Conservation (phyloP, 2,329 filamentous ascomycete species). For the Talaromyces pinophilus region DNA sequence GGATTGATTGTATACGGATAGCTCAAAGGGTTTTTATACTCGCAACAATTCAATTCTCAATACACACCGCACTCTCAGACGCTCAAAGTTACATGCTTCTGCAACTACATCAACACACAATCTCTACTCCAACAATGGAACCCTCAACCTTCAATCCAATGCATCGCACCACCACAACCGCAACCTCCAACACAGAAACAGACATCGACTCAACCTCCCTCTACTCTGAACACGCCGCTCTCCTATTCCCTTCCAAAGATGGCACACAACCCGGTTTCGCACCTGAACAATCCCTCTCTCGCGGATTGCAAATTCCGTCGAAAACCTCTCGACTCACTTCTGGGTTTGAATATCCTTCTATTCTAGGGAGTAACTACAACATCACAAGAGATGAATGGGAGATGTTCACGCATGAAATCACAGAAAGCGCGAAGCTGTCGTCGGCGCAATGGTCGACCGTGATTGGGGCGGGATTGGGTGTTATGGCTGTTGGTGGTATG, state of each 20-base stretch:
- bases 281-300: constrained; percentile 24
- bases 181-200: background rate
- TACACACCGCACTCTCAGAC: background rate
- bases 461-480: constrained; percentile 34
- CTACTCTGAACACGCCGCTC: constrained; percentile 16
- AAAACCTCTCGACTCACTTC: constrained; percentile 31
- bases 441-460: constrained; percentile 34
- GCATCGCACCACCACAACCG: background rate
- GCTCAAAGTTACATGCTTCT: background rate
- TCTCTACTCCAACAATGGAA: background rate
- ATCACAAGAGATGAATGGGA: constrained; percentile 31
- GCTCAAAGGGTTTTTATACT: background rate
- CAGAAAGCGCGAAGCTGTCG: constrained; percentile 32
- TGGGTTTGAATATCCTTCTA: constrained; percentile 35
- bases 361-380: constrained; percentile 27
- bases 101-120: background rate
- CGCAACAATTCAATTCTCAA: background rate
- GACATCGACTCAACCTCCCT: constrained; percentile 15
- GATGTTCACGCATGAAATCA: constrained; percentile 33
- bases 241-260: constrained; percentile 25
- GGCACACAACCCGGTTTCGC: constrained; percentile 28
- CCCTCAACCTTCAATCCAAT: background rate
- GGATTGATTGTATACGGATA: background rate
- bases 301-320: constrained; percentile 37
- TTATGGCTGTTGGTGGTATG: constrained; percentile 33